Conservation (phyloP, 805 yeast genomes). For the Torulaspora microellipsoides region DNA sequence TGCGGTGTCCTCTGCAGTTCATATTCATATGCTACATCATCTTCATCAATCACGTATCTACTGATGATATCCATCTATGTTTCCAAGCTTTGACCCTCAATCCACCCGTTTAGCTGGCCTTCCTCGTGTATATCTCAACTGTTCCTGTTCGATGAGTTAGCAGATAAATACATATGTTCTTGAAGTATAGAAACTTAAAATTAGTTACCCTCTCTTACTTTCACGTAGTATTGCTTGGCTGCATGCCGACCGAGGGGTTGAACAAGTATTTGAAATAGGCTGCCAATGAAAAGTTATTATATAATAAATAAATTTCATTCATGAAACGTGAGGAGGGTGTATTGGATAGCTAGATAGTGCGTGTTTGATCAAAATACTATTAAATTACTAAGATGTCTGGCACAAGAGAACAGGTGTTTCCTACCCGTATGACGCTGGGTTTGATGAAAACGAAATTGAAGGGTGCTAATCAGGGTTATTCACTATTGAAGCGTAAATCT, state of each 20-base stretch:
- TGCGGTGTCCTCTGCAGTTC: slow-evolving; percentile 39
- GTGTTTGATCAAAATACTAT: background rate
- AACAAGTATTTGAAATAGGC: background rate
- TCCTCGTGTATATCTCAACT: too few species aligned
- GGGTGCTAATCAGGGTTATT: slow-evolving; percentile 97
- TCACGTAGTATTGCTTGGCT: background rate
- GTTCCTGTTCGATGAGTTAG: too few species aligned
- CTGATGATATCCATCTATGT: slow-evolving; percentile 11
- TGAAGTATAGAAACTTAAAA: background rate
- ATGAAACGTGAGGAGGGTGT: too few species aligned
- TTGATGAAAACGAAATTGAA: slow-evolving; percentile 92
- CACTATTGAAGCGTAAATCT: slow-evolving; percentile 87
- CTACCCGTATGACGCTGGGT: slow-evolving; percentile 96
- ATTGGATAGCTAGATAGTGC: too few species aligned
- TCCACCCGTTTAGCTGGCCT: too few species aligned
- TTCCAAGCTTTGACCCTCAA: too few species aligned
- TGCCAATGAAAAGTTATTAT: too few species aligned
- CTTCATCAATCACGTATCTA: slow-evolving; percentile 19
- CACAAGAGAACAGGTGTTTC: slow-evolving; percentile 87
- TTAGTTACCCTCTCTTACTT: slow-evolving; percentile 3
- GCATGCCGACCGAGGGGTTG: slow-evolving; percentile 6
- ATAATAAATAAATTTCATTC: too few species aligned
- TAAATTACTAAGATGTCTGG: slow-evolving; percentile 22
- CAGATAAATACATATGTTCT: background rate
- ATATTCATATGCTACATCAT: slow-evolving; percentile 44